phyloP scores from a whole-genome alignment of 768 basidiomycete species.

The Floccularia luteovirens region DNA sequence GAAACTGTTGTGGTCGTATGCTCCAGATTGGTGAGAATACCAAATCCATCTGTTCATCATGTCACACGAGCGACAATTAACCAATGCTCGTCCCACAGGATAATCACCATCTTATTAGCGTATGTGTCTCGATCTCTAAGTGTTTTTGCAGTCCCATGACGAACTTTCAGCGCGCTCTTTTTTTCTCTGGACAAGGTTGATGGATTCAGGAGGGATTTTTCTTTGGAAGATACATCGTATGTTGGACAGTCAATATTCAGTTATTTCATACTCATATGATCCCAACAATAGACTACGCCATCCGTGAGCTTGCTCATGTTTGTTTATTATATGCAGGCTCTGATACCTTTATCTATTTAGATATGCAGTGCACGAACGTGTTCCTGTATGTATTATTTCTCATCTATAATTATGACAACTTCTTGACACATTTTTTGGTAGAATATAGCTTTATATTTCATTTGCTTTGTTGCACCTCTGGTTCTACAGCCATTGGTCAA shows the following conservation, averaged over 20 bases:
- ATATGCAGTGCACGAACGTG: conserved; percentile 67
- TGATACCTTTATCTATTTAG: conserved; percentile 25
- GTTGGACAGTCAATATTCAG: conserved; percentile 16
- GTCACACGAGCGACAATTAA: conserved; percentile 4
- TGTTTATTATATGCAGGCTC: conserved; percentile 3
- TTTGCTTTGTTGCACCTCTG: conserved; percentile 58
- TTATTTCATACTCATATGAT: conserved; percentile 1
- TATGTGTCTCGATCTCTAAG: conserved; percentile 23
- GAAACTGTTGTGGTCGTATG: conserved; percentile 54
- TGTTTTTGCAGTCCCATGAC: not conserved
- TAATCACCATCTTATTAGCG: conserved; percentile 60
- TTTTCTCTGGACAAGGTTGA: conserved; percentile 56
- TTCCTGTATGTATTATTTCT: conserved; percentile 45
- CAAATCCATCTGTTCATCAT: conserved; percentile 1
- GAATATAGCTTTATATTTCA: conserved; percentile 42
- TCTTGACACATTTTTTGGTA: too few relatives aligned
- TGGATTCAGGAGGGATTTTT: conserved; percentile 75
- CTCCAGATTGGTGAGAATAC: conserved; percentile 62
- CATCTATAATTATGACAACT: conserved; percentile 5
- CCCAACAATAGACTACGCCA: conserved; percentile 24
- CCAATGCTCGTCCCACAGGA: conserved; percentile 30
- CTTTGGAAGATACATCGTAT: conserved; percentile 69
- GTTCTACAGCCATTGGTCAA: conserved; percentile 65
- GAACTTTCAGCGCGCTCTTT: conserved; percentile 42
- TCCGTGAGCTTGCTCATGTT: too few relatives aligned